Evolutionary conservation across 2,329 filamentous ascomycete species (phyloP), one percentile per base, ranked within the genome.

Genomic region (Raffaelea ambrosiae): DNA sequence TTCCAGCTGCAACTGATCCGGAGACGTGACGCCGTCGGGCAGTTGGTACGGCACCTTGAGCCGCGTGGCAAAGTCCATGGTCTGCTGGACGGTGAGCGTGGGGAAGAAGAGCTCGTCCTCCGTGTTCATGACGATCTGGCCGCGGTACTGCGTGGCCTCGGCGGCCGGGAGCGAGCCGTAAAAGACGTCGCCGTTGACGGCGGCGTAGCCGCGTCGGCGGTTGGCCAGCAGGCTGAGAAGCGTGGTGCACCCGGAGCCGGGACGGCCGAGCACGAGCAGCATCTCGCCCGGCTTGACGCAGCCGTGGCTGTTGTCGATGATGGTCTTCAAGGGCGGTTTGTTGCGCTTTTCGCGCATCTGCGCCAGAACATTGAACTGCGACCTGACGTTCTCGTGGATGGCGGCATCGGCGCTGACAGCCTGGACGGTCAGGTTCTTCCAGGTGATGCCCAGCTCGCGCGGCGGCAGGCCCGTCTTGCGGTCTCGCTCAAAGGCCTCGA

Each of bases 81-180:
- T 87, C 52, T 83, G 71, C 43, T 76, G 74, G 16, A 87, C 84
- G 1, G 77, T 82, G 41, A 88, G 63, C 1, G 80, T 81, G 2
- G 84, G 76, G 54, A 84, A 84, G 60, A 86, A 82, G 1, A 84
- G 64, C 56, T 86, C 83, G 42, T 69, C 66, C 61, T 89, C 86
- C 0, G 84, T 73, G 53, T 83, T 83, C 59, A 84, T 84, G 26
- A 61, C 54, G 16, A 60, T 52, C 68, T 72, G 55, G 46, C 59
- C 57, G 3, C 57, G 54, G 47, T 58, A 61, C 35, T 51, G 52
- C 54, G 67, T 65, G 65, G 79, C 77, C 3, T 66, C 65, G 22
- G 64, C 55, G 1, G 69, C 60, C n/a, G 63, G 58, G 0, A 64
- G 65, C 0, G 69, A 68, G 16, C 82, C 79, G 58, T 84, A 85